phyloP scores from a whole-genome alignment of 129 eudicot genomes.

The Erigeron canadensis region DNA sequence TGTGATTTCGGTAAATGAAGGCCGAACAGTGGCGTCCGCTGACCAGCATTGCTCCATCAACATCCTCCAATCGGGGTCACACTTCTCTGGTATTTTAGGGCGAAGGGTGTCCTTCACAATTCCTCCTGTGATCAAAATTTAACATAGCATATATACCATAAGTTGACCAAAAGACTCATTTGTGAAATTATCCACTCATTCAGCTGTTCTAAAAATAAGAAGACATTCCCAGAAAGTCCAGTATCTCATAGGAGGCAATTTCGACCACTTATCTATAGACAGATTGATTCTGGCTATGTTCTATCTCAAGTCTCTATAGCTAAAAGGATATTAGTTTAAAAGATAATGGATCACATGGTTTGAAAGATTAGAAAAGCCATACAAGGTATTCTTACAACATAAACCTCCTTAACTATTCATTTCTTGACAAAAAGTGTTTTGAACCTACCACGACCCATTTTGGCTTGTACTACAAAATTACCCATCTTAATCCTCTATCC shows the following conservation, averaged over 20 bases:
- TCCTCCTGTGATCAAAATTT: conserved; percentile 57
- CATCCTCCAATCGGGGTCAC: conserved; percentile 78
- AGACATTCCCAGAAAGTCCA: neutral
- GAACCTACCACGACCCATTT: neutral
- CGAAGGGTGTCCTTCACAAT: conserved; percentile 84
- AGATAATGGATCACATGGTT: neutral
- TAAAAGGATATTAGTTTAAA: neutral
- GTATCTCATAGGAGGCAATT: neutral
- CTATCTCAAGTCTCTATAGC: neutral
- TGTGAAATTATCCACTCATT: no score
- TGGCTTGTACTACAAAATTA: neutral
- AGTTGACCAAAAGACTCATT: no score
- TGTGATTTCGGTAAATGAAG: conserved; percentile 74
- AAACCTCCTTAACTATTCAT: neutral
- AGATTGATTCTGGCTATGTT: neutral
- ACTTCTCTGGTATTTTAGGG: conserved; percentile 68
- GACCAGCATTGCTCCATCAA: conserved; percentile 94
- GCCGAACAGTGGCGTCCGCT: conserved; percentile 62
- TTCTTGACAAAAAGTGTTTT: neutral
- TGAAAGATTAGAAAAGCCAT: neutral
- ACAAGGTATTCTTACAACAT: neutral
- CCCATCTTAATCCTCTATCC: neutral
- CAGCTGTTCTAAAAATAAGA: no score
- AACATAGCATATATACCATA: neutral
- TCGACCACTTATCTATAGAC: neutral